Conservation (phyloP, 345 rosid species). For the Trapa bicornis region DNA sequence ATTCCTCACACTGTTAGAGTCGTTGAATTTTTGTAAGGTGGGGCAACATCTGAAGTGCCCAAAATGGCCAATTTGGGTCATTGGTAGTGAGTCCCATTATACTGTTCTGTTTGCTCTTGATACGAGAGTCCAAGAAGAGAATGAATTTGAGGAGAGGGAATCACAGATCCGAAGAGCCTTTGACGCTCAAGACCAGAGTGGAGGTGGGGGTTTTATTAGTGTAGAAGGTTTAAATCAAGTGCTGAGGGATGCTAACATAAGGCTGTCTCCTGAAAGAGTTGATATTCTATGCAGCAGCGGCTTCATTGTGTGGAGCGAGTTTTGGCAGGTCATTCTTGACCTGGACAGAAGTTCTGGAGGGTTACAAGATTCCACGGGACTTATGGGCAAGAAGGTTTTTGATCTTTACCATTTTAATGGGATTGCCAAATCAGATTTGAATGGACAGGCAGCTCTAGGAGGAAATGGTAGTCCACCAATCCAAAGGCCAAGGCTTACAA, state of each 20-base stretch:
- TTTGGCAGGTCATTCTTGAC: slow-evolving; percentile 86
- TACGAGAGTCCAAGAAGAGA: slow-evolving; percentile 82
- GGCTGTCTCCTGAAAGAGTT: slow-evolving; percentile 55
- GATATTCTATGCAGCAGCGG: slow-evolving; percentile 64
- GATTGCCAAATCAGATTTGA: slow-evolving; percentile 86
- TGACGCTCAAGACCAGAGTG: slow-evolving; percentile 92
- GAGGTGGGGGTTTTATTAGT: slow-evolving; percentile 96
- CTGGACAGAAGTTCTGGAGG: slow-evolving; percentile 74
- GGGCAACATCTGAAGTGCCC: slow-evolving; percentile 91
- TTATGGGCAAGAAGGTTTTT: slow-evolving; percentile 95
- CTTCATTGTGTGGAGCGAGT: slow-evolving; percentile 93
- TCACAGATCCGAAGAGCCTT: slow-evolving; percentile 79
- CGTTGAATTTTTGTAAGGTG: slow-evolving; percentile 89
- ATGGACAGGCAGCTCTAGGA: slow-evolving; percentile 34
- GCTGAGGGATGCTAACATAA: slow-evolving; percentile 45
- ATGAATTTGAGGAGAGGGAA: slow-evolving; percentile 88
- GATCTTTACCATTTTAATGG: slow-evolving; percentile 95
- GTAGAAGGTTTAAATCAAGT: slow-evolving; percentile 94
- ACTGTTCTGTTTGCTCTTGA: slow-evolving; percentile 89
- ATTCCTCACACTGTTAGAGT: slow-evolving; percentile 88
- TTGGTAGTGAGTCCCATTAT: slow-evolving; percentile 98
- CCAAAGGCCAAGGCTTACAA: slow-evolving; percentile 96
- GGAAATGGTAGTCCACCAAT: slow-evolving; percentile 47
- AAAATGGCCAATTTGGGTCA: slow-evolving; percentile 97
- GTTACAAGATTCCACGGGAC: slow-evolving; percentile 73